phyloP scores from a whole-genome alignment of 257 asterid species.

The Oldenlandia corymbosa region DNA sequence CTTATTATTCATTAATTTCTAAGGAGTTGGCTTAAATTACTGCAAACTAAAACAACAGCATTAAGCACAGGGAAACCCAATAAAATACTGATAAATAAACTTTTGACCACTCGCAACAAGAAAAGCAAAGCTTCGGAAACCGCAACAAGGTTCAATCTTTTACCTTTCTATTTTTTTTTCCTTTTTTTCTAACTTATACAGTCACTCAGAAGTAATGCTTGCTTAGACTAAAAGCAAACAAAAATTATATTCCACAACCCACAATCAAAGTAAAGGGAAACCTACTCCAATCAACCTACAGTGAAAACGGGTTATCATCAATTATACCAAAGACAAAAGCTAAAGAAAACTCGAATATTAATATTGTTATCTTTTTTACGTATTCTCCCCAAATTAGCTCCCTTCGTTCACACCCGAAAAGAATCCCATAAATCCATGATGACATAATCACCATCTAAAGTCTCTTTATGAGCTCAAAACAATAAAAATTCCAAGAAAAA shows the following conservation, averaged over 20 bases:
- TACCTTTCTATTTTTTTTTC: slow-evolving; percentile 13
- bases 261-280: slow-evolving; percentile 30
- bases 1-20: slow-evolving; percentile 22
- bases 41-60: slow-evolving; percentile 20
- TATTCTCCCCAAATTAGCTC: slow-evolving; percentile 12
- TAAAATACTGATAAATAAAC: slow-evolving; percentile 20
- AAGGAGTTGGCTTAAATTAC: slow-evolving; percentile 3
- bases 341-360: slow-evolving; percentile 4
- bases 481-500: neutral
- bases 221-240: slow-evolving; percentile 58
- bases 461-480: neutral
- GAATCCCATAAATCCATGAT: neutral
- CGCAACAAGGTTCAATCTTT: slow-evolving; percentile 18
- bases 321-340: slow-evolving; percentile 19
- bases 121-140: slow-evolving; percentile 9
- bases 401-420: neutral
- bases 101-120: slow-evolving; percentile 18
- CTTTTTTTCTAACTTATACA: too few relatives aligned
- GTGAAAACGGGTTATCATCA: slow-evolving; percentile 8
- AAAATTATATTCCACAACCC: slow-evolving; percentile 51
- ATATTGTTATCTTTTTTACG: slow-evolving; percentile 6
- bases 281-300: slow-evolving; percentile 18
- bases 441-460: neutral
- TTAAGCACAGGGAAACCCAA: slow-evolving; percentile 12
- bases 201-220: too few relatives aligned